A percentile compares a stretch with the other conserved stretches of the same genome.
These are phyloP conservation scores for Tulasnella sp. DNA, from an alignment of 768 basidiomycete species.

Conservation along the genomic window DNA sequence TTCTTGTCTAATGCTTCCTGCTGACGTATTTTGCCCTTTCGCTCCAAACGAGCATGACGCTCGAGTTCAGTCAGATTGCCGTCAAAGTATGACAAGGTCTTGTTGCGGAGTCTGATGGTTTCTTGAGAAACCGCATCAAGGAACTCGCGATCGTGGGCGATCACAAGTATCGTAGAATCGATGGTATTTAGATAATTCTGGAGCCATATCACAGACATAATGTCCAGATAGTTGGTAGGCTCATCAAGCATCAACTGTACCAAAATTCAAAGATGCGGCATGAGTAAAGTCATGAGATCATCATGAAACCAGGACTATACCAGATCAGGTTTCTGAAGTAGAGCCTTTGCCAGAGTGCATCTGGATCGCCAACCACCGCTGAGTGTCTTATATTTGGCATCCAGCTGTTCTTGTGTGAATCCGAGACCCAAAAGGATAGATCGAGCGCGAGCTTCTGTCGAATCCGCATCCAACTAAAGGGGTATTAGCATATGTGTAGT, in stretches of 20 bases:
- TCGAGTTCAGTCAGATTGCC: constrained; percentile 44
- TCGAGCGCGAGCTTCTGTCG: constrained; percentile 31
- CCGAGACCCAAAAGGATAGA: constrained; percentile 46
- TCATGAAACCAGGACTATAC: too few species aligned
- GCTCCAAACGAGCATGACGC: constrained; percentile 30
- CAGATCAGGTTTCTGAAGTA: constrained; percentile 41
- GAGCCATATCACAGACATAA: constrained; percentile 22
- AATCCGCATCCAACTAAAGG: constrained; percentile 21
- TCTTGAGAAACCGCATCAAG: constrained; percentile 47
- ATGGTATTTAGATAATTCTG: constrained; percentile 36
- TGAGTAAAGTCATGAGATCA: too few species aligned
- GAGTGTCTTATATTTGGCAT: constrained; percentile 31
- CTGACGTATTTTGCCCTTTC: constrained; percentile 30
- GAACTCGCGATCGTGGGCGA: constrained; percentile 55
- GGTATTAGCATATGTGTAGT: background rate
- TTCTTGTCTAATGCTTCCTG: constrained; percentile 33
- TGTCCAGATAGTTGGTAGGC: constrained; percentile 31
- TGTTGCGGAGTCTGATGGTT: constrained; percentile 44
- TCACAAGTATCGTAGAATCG: constrained; percentile 41
- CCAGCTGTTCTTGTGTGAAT: constrained; percentile 33
- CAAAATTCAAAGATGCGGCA: too few species aligned
- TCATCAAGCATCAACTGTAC: constrained; percentile 15
- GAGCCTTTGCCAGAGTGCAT: constrained; percentile 43
- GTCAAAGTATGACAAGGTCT: constrained; percentile 40
- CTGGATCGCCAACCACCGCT: constrained; percentile 58